Conservation (phyloP, 805 yeast genomes). For the Hermanozyma aechmeae region DNA sequence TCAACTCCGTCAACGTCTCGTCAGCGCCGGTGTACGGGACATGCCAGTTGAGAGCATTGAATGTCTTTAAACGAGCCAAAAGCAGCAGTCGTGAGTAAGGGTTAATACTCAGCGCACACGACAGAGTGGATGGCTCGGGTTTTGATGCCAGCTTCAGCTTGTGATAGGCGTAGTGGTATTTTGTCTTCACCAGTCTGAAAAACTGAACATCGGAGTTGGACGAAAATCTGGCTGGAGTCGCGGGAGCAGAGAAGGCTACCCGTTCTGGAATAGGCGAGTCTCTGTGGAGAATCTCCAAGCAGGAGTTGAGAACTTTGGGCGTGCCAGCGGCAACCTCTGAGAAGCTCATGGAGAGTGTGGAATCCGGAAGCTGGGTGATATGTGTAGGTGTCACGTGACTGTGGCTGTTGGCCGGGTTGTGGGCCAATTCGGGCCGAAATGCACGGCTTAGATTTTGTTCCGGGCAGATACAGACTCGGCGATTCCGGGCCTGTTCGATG, state of each 20-base stretch:
- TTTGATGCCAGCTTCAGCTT: slow-evolving; percentile 18
- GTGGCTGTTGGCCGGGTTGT: too few species aligned
- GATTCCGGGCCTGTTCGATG: too few species aligned
- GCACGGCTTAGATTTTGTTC: too few species aligned
- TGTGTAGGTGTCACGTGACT: too few species aligned
- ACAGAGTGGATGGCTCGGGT: too few species aligned
- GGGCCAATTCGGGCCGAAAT: too few species aligned
- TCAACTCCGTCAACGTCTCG: slow-evolving; percentile 31
- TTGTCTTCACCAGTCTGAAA: slow-evolving; percentile 24
- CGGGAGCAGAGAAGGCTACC: slow-evolving; percentile 8
- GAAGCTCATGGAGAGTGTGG: slow-evolving; percentile 5
- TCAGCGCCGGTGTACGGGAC: slow-evolving; percentile 12
- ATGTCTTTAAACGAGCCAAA: slow-evolving; percentile 33
- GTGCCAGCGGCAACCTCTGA: slow-evolving; percentile 9
- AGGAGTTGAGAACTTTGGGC: slow-evolving; percentile 16
- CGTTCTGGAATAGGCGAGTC: too few species aligned
- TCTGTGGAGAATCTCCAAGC: slow-evolving; percentile 12
- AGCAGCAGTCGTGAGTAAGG: slow-evolving; percentile 30
- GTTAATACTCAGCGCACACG: too few species aligned
- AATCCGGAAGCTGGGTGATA: too few species aligned
- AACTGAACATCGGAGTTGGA: slow-evolving; percentile 30
- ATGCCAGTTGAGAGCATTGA: slow-evolving; percentile 39
- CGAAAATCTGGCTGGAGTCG: neutral
- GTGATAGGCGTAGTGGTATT: slow-evolving; percentile 30
- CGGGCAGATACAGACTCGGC: too few species aligned